Conservation (phyloP, 2,329 filamentous ascomycete species). For the Colletotrichum musae region DNA sequence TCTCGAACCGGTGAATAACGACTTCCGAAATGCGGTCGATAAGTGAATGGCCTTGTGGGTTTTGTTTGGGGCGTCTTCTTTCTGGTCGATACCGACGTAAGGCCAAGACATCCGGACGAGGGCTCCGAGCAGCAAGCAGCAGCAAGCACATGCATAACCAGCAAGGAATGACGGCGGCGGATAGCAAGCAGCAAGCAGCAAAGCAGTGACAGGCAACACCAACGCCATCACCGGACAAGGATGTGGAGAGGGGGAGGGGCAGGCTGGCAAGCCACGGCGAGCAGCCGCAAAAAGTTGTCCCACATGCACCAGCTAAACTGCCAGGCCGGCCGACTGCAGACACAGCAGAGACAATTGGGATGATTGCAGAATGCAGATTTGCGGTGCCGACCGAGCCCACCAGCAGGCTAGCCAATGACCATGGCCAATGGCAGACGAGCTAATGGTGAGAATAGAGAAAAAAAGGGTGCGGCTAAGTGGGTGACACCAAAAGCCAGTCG, state of each 20-base stretch:
- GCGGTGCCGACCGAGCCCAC: slow-evolving; percentile 26
- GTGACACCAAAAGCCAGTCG: slow-evolving; percentile 26
- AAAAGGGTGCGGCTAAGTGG: slow-evolving; percentile 31
- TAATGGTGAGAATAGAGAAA: slow-evolving; percentile 20
- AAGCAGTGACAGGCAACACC: not conserved
- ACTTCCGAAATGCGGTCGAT: slow-evolving; percentile 4
- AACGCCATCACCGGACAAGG: not conserved
- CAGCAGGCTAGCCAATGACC: slow-evolving; percentile 23
- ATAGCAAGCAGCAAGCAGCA: not conserved
- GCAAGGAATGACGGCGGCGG: slow-evolving; percentile 24
- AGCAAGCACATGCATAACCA: slow-evolving; percentile 9
- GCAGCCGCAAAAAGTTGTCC: slow-evolving; percentile 8
- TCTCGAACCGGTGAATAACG: slow-evolving; percentile 27
- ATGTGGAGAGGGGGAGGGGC: slow-evolving; percentile 5
- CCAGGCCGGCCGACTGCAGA: slow-evolving; percentile 30
- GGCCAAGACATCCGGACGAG: slow-evolving; percentile 6
- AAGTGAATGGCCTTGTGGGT: not conserved
- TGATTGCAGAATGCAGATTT: slow-evolving; percentile 37
- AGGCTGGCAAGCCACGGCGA: slow-evolving; percentile 25
- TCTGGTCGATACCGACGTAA: slow-evolving; percentile 10
- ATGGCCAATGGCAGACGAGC: not conserved
- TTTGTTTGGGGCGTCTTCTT: not conserved
- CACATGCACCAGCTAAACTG: slow-evolving; percentile 1
- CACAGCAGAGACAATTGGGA: slow-evolving; percentile 14
- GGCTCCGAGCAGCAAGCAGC: slow-evolving; percentile 21